phyloP scores from a whole-genome alignment of 768 basidiomycete genomes.

The Kwoniella europaea region DNA sequence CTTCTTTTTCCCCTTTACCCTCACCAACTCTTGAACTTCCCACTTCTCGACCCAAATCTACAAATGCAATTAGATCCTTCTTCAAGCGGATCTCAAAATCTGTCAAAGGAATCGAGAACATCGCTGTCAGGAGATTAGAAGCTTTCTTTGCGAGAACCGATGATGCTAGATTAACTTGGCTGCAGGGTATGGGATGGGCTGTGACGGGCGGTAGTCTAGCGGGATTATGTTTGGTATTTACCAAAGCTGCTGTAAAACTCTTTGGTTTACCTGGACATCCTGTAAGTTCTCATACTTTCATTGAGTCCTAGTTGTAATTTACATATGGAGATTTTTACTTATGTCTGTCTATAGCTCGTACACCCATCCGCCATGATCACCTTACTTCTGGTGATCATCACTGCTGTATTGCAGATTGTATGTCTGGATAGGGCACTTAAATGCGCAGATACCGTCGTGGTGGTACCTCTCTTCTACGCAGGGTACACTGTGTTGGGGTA shows the following conservation, averaged over 20 bases:
- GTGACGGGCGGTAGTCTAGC: constrained; percentile 89
- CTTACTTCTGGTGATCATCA: constrained; percentile 64
- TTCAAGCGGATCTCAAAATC: constrained; percentile 40
- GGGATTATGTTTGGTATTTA: constrained; percentile 86
- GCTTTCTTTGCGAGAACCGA: constrained; percentile 76
- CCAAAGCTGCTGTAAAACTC: constrained; percentile 64
- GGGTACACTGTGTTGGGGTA: constrained; percentile 51
- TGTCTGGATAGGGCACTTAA: constrained; percentile 88
- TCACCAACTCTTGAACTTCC: constrained; percentile 51
- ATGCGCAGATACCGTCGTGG: constrained; percentile 72
- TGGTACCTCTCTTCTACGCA: constrained; percentile 94
- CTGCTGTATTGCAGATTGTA: constrained; percentile 86
- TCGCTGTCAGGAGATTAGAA: constrained; percentile 65
- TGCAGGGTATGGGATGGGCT: constrained; percentile 91
- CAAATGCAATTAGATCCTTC: constrained; percentile 30
- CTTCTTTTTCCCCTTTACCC: constrained; percentile 70
- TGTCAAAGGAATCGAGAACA: constrained; percentile 64
- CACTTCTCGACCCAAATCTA: constrained; percentile 16
- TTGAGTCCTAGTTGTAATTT: too few species aligned
- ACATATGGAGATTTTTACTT: background rate
- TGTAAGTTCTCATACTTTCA: constrained; percentile 22
- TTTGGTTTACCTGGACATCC: constrained; percentile 46
- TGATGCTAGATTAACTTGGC: constrained; percentile 86
- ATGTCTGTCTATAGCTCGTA: constrained; percentile 63
- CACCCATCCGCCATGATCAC: constrained; percentile 80